Evolutionary conservation across 2,329 filamentous ascomycete species (phyloP).

Genomic region (Xylaria sp.): DNA sequence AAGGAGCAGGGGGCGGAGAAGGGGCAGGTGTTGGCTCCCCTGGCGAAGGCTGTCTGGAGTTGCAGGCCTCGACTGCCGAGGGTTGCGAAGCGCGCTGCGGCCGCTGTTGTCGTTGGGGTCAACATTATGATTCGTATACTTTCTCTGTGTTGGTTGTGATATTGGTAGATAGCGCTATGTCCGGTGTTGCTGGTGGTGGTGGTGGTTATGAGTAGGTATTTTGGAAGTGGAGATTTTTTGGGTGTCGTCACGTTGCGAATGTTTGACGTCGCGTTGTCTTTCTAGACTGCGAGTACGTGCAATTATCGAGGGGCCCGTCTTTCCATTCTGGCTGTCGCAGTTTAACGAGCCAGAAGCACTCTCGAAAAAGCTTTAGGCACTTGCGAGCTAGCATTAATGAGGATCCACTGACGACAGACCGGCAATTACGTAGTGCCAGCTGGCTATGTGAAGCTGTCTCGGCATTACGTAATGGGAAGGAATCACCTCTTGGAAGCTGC

Average conservation of each 20-base stretch:
- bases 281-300: not conserved
- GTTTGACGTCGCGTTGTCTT: slow-evolving; percentile 19
- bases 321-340: not conserved
- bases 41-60: slow-evolving; percentile 25
- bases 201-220: not conserved
- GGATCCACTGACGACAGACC: not conserved
- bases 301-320: not conserved
- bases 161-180: too few species aligned
- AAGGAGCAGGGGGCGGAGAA: slow-evolving; percentile 20
- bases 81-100: slow-evolving; percentile 27
- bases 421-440: slow-evolving; percentile 5
- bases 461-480: not conserved
- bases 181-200: not conserved
- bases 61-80: slow-evolving; percentile 29
- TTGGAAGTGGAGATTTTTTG: slow-evolving; percentile 16
- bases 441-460: not conserved
- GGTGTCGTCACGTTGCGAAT: slow-evolving; percentile 6
- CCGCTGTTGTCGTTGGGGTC: slow-evolving; percentile 25
- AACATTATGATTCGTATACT: slow-evolving; percentile 21
- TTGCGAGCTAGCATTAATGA: not conserved
- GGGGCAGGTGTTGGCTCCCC: slow-evolving; percentile 26
- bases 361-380: not conserved
- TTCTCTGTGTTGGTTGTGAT: not conserved
- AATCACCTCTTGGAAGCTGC: too few species aligned
- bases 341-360: not conserved